Base-by-base conservation (phyloP, 2,329 filamentous ascomycete genomes). In the Dactylonectria macrodidyma region DNA sequence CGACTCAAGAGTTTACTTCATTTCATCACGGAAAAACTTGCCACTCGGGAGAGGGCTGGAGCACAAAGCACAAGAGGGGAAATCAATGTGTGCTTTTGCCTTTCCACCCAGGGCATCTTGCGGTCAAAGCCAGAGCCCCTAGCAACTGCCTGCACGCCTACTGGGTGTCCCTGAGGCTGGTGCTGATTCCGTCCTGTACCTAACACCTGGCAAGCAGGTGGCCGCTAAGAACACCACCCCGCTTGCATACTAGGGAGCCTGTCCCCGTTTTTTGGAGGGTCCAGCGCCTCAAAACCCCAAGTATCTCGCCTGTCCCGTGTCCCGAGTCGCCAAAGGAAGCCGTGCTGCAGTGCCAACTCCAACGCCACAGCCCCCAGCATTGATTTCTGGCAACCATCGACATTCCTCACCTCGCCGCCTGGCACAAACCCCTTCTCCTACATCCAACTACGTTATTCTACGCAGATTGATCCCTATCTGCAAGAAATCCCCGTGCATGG, bases 341-440 rank as follows among this genome's bases (percentile, higher is more conserved):
- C 19, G 41, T 41, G 12, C 50, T 16, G 71, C 70, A 65, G 50
- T 48, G 8, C 55, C 52, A 51, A 48, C 55, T 65, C 57, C 68
- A 72, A 66, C 74, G 71, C 74, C 73, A 74, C 70, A 62, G 56
- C 64, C 65, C 66, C 63, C 73, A 67, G 66, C 66, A 30, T 30
- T 30, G 66, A 75, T 71, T 72, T 71, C 70, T 67, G 63, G 62
- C 65, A 71, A 68, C 69, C 68, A 66, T 73, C 69, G 67, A 64
- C 69, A 75, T 73, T 75, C 70, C 73, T 75, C 63, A 59, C 66
- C 67, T 67, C 64, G 60, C 65, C 71, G 59, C 72, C 70, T 58
- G 66, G 64, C 70, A 69, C 66, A 64, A 69, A 67, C 59, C 62
- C 62, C 66, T 63, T 72, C 51, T 59, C 34, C 38, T 51, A 26